Base-by-base conservation (phyloP, 768 basidiomycete genomes). In the Pisolithus tinctorius region DNA sequence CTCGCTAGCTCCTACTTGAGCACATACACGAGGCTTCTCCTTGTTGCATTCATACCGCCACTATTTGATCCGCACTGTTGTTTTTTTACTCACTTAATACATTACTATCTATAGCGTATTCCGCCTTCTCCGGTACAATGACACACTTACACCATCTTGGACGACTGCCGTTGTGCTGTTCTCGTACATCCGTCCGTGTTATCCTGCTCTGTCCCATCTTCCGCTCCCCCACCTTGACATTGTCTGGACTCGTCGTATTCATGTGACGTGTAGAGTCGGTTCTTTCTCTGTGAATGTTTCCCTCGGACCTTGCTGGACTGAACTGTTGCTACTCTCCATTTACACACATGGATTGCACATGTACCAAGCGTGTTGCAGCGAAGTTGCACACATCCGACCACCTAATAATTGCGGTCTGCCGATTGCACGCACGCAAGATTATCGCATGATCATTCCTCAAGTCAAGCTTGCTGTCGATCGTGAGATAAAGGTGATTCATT, bases 61-160 rank as follows among this genome's bases (percentile, higher is more conserved):
- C 56, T 56, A 31, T 51, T 55, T 45, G 45, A 31, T 44, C 54
- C 44, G 42, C 55, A 55, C 45, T 57, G 57, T 59, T 57, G 61
- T 51, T 49, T 55, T 34, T 42, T 52, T 55, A 59, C 52, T 17
- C 26, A 58, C 27, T 34, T 45, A 49, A 49, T 51, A 58, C 59
- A 62, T 60, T 48, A 36, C 41, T 66, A 63, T 64, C 60, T 66
- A 65, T 65, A 54, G 50, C 44, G 56, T 13, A 54, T 55, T 37
- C 20, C 42, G 16, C 27, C 60, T 58, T 36, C 44, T 40, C 53
- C 55, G 61, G 17, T 23, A 41, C 20, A 31, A 61, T 55, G 47
- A 42, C 17, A 34, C 29, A 49, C 58, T 52, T 45, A 39, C 46
- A 20, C 40, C 3, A 41, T 40, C n/a, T 14, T 2, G 11, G 6